These are phyloP conservation scores for Hordeum pubiflorum DNA, from an alignment of 202 grass and related monocot species.

Conservation along the genomic window DNA sequence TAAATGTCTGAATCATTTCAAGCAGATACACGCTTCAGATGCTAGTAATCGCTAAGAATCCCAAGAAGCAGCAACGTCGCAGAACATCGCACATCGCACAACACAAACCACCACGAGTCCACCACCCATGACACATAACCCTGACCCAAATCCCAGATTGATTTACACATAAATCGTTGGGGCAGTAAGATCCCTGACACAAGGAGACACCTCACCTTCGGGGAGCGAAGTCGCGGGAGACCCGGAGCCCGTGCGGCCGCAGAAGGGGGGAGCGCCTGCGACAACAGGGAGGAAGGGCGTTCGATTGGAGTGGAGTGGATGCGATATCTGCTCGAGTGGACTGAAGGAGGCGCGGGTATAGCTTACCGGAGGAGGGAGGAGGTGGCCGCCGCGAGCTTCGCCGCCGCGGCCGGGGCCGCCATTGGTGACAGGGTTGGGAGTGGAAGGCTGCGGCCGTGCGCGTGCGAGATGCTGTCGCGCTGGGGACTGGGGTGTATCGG, in stretches of 20 bases:
- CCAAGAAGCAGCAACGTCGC: not conserved
- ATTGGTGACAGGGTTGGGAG: constrained; percentile 1
- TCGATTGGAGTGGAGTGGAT: not conserved
- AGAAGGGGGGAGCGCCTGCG: constrained; percentile 40
- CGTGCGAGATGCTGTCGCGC: not conserved
- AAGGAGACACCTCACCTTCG: constrained; percentile 34
- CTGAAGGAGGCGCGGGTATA: not conserved
- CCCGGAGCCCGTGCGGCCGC: constrained; percentile 36
- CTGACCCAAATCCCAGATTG: not conserved
- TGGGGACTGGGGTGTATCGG: not conserved
- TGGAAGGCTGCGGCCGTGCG: not conserved
- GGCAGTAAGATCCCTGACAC: not conserved
- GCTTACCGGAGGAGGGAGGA: constrained; percentile 44
- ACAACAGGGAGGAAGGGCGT: not conserved
- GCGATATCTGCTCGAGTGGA: not conserved
- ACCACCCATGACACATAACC: not conserved
- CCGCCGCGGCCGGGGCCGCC: constrained; percentile 45
- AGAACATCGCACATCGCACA: not conserved
- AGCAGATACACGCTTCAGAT: not conserved
- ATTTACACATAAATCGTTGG: not conserved
- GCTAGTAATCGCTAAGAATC: not conserved
- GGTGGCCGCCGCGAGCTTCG: constrained; percentile 30
- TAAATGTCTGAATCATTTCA: not conserved
- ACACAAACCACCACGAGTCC: not conserved
- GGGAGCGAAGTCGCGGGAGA: constrained; percentile 18